Evolutionary conservation across 208 protist genomes (phyloP).

Genomic region (Leishmania martiniquensis): DNA sequence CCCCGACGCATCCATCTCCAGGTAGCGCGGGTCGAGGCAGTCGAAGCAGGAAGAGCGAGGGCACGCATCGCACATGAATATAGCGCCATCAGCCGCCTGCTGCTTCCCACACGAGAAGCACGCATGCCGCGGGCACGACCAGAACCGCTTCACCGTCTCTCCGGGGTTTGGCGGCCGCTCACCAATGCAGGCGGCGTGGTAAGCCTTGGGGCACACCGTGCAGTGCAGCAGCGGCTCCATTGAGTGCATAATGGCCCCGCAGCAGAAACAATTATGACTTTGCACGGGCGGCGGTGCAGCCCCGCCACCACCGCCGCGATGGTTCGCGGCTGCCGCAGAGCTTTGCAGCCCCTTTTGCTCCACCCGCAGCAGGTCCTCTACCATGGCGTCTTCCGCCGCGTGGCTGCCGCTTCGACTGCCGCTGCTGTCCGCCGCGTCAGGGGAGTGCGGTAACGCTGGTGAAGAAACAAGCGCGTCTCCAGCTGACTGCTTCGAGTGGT

Average conservation of each 20-base stretch:
- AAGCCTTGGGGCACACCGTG: constrained; percentile 78
- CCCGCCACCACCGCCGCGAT: neutral
- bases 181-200: constrained; percentile 79
- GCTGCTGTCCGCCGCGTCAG: neutral
- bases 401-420: constrained; percentile 6
- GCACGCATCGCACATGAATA: constrained; percentile 87
- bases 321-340: constrained; percentile 5
- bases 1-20: constrained; percentile 67
- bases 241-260: constrained; percentile 75
- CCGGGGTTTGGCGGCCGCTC: constrained; percentile 39
- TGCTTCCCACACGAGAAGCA: constrained; percentile 70
- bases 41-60: constrained; percentile 87
- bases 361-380: constrained; percentile 52
- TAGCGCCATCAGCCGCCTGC: constrained; percentile 63
- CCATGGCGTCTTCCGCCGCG: constrained; percentile 45
- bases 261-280: constrained; percentile 75
- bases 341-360: constrained; percentile 42
- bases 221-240: constrained; percentile 87
- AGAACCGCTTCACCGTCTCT: constrained; percentile 44
- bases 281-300: constrained; percentile 21
- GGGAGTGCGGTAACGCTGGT: neutral
- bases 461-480: neutral
- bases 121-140: constrained; percentile 77
- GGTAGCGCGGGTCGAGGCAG: constrained; percentile 80
- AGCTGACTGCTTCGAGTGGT: neutral